These are phyloP conservation scores for Aphanomyces euteiches DNA, from an alignment of 352 stramenopile species.

Conservation along the genomic window DNA sequence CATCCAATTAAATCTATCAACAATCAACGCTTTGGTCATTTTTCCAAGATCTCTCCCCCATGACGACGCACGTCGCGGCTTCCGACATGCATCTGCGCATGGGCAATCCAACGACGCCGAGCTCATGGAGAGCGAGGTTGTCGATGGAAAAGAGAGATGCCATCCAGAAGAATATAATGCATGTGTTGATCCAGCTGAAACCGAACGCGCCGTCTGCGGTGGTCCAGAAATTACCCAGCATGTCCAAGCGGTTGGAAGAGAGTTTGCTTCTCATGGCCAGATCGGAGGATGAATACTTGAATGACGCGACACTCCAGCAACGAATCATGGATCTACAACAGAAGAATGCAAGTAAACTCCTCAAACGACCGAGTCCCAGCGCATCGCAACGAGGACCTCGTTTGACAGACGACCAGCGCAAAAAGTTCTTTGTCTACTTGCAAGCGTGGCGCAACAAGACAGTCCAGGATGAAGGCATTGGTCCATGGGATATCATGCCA, in stretches of 20 bases:
- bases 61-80: neutral
- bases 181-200: constrained; percentile 89
- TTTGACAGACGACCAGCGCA: constrained; percentile 56
- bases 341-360: constrained; percentile 51
- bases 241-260: constrained; percentile 95
- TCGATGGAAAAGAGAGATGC: constrained; percentile 34
- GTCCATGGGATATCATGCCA: constrained; percentile 67
- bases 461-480: constrained; percentile 63
- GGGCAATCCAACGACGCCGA: neutral
- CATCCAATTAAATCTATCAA: too few relatives aligned
- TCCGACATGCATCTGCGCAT: neutral
- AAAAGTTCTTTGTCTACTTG: constrained; percentile 60
- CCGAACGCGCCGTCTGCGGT: constrained; percentile 93
- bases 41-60: neutral
- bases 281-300: constrained; percentile 87
- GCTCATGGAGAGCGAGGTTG: constrained; percentile 12
- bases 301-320: constrained; percentile 88
- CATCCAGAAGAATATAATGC: constrained; percentile 76
- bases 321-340: constrained; percentile 88
- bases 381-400: constrained; percentile 34
- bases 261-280: constrained; percentile 83
- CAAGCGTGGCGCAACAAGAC: constrained; percentile 77
- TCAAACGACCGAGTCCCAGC: constrained; percentile 43
- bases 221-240: constrained; percentile 92
- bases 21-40: too few relatives aligned